A percentile compares a stretch with the other conserved stretches of the same genome.
These are phyloP conservation scores for Artemisia tridentata DNA, from an alignment of 129 eudicot species.

Conservation along the genomic window DNA sequence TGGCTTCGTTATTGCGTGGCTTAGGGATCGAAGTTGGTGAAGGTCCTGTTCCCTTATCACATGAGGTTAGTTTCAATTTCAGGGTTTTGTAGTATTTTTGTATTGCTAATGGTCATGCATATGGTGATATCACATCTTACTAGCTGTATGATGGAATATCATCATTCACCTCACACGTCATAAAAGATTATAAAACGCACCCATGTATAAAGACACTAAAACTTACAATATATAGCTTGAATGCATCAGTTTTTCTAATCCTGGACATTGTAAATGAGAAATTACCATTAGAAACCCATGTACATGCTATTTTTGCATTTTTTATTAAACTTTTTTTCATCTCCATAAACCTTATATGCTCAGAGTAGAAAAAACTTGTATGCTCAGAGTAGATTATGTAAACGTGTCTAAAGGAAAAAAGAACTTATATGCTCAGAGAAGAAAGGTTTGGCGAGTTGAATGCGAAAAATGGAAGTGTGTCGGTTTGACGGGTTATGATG, in stretches of 20 bases:
- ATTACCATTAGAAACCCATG: no score
- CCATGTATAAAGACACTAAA: background rate
- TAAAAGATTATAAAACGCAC: background rate
- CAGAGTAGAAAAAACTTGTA: no score
- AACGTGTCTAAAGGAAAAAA: no score
- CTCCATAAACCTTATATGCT: no score
- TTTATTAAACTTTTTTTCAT: no score
- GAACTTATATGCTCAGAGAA: no score
- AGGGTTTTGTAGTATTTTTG: background rate
- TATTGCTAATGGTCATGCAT: background rate
- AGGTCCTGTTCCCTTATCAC: constrained; percentile 35
- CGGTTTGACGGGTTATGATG: background rate
- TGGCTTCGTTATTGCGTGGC: constrained; percentile 76
- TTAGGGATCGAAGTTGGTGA: constrained; percentile 59
- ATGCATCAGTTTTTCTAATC: background rate
- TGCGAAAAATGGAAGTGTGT: no score
- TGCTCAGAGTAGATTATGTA: no score
- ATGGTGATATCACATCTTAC: background rate
- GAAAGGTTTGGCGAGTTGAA: no score
- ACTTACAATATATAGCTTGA: background rate
- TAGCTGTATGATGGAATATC: background rate
- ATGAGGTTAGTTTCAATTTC: constrained; percentile 53
- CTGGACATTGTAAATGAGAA: no score
- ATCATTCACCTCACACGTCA: background rate
- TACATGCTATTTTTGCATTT: no score